Evolutionary conservation across 2,329 filamentous ascomycete genomes (phyloP).

Genomic region (Trichoderma guizhouense): DNA sequence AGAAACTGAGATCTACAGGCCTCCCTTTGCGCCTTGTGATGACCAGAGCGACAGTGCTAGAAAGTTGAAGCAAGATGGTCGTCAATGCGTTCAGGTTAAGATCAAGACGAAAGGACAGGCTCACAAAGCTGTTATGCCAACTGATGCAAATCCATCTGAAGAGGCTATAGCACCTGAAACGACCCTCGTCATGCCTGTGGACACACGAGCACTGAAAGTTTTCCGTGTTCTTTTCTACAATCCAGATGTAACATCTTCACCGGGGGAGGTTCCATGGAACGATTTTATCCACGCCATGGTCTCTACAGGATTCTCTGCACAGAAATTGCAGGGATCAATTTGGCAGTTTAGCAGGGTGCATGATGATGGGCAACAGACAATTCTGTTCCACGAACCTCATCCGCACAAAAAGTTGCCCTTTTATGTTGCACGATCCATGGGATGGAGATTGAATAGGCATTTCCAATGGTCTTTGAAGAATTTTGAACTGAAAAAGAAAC

Average conservation of each 20-base stretch:
- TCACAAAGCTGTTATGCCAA: neutral
- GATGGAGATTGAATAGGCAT: slow-evolving; percentile 45
- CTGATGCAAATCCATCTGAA: neutral
- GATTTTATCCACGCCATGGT: slow-evolving; percentile 54
- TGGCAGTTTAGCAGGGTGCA: slow-evolving; percentile 54
- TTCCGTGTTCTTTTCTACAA: slow-evolving; percentile 43
- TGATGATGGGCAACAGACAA: slow-evolving; percentile 44
- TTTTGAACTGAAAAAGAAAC: slow-evolving; percentile 35
- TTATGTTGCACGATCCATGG: slow-evolving; percentile 42
- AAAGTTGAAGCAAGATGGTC: neutral
- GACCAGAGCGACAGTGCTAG: neutral
- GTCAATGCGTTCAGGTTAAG: slow-evolving; percentile 1
- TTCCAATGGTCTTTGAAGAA: slow-evolving; percentile 50
- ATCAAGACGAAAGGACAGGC: neutral
- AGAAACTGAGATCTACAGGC: slow-evolving; percentile 18
- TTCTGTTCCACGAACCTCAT: slow-evolving; percentile 61
- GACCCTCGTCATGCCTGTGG: slow-evolving; percentile 25
- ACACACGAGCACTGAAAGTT: slow-evolving; percentile 33
- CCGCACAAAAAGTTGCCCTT: slow-evolving; percentile 51
- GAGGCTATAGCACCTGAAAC: neutral
- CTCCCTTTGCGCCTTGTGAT: slow-evolving; percentile 27
- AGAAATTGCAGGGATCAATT: slow-evolving; percentile 59
- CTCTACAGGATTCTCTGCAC: slow-evolving; percentile 45
- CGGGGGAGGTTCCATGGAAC: slow-evolving; percentile 50
- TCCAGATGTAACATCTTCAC: slow-evolving; percentile 32